These are phyloP conservation scores for Xanthoparmelia taractica DNA, from an alignment of 495 filamentous ascomycete species.

Conservation along the genomic window DNA sequence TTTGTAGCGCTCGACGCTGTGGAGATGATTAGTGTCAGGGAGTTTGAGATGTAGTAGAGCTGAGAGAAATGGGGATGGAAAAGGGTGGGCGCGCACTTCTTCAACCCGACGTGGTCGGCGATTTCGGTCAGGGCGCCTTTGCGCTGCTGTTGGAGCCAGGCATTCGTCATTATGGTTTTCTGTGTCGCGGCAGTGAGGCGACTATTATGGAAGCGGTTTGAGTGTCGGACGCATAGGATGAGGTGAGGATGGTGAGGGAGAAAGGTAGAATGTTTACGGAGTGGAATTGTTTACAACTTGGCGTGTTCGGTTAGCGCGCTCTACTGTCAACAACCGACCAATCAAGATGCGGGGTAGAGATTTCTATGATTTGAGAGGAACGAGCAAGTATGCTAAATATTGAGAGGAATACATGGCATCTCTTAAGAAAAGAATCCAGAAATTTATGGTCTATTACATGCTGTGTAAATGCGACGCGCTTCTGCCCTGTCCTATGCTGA, in stretches of 20 bases:
- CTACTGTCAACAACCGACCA: background rate
- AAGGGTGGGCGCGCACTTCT: constrained; percentile 54
- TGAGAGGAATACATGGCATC: background rate
- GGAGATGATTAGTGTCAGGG: too few relatives aligned
- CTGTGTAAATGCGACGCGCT: constrained; percentile 7
- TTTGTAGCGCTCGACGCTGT: constrained; percentile 61
- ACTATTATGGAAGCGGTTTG: constrained; percentile 30
- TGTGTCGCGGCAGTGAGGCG: constrained; percentile 42
- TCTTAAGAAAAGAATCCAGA: background rate
- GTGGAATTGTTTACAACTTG: constrained; percentile 23
- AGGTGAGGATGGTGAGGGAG: background rate
- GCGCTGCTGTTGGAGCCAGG: constrained; percentile 76
- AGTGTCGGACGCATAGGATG: constrained; percentile 1
- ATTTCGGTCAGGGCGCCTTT: constrained; percentile 75
- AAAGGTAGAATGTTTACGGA: constrained; percentile 23
- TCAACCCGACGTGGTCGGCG: constrained; percentile 62
- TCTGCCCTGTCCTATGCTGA: background rate
- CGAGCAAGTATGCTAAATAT: too few relatives aligned
- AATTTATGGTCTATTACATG: constrained; percentile 11
- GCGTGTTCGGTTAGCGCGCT: constrained; percentile 16
- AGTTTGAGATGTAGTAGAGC: background rate
- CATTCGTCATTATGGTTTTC: constrained; percentile 33
- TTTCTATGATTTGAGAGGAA: background rate
- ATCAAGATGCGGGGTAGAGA: background rate
- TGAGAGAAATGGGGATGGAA: background rate